These are phyloP conservation scores for Colletotrichum sansevieriae DNA, from an alignment of 2,329 filamentous ascomycete species.

Conservation along the genomic window DNA sequence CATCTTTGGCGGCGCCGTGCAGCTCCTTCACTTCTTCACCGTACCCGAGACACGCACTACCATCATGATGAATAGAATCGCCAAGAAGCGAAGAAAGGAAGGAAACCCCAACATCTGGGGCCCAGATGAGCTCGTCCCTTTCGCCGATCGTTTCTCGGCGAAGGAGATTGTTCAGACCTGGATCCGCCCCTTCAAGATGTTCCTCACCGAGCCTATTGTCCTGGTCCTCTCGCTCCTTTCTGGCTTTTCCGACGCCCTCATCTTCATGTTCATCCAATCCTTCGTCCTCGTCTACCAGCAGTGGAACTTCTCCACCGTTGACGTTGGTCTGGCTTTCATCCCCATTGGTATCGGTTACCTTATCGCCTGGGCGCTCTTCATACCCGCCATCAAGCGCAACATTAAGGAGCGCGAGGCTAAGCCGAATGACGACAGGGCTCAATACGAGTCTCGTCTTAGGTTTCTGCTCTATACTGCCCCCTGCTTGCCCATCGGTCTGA, in stretches of 20 bases:
- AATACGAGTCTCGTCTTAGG: constrained; percentile 77
- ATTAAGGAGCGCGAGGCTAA: constrained; percentile 63
- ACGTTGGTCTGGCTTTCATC: constrained; percentile 72
- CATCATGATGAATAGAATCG: constrained; percentile 83
- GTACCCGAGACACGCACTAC: constrained; percentile 85
- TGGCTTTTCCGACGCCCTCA: constrained; percentile 80
- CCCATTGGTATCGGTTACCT: constrained; percentile 77
- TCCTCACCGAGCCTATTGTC: constrained; percentile 81
- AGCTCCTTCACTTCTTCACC: constrained; percentile 74
- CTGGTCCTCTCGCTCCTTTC: constrained; percentile 77
- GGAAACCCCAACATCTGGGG: constrained; percentile 76
- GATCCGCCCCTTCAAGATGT: constrained; percentile 78
- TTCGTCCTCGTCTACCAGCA: constrained; percentile 77
- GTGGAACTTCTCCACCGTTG: constrained; percentile 71
- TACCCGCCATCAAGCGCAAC: constrained; percentile 68
- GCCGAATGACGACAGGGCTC: constrained; percentile 68
- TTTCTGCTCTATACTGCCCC: constrained; percentile 74
- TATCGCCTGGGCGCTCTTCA: constrained; percentile 70
- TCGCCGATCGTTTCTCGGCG: constrained; percentile 68
- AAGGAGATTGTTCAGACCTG: constrained; percentile 69
- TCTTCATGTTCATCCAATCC: constrained; percentile 83
- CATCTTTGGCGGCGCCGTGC: constrained; percentile 79
- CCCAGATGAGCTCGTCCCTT: constrained; percentile 77
- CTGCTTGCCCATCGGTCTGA: constrained; percentile 74
- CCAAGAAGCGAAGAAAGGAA: constrained; percentile 77